These are phyloP conservation scores for Alternaria triticimaculans DNA, from an alignment of 2,329 filamentous ascomycete species.

Conservation along the genomic window DNA sequence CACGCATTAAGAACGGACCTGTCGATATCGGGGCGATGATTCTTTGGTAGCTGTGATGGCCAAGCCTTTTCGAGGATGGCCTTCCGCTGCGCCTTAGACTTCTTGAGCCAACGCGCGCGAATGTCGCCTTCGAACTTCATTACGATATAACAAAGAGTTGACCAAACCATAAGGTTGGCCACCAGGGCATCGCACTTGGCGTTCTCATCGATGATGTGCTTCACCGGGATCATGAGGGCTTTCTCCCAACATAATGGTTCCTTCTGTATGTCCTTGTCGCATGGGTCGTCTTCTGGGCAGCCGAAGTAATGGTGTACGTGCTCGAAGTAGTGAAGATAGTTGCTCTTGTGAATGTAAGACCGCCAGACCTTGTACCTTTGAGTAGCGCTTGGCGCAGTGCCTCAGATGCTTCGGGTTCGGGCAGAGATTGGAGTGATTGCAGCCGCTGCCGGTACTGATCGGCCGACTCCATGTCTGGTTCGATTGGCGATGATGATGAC, in stretches of 20 bases:
- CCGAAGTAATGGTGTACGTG: neutral
- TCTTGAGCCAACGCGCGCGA: neutral
- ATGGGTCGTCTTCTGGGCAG: neutral
- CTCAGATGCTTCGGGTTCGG: neutral
- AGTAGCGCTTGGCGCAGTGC: neutral
- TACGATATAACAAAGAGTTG: neutral
- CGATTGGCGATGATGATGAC: neutral
- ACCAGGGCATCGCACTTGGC: neutral
- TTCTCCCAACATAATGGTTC: slow-evolving; percentile 28
- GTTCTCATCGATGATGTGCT: neutral
- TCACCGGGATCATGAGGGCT: neutral
- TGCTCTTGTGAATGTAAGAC: neutral
- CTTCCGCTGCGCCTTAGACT: neutral
- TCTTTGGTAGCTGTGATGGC: neutral
- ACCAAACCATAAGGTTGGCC: neutral
- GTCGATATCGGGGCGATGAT: slow-evolving; percentile 61
- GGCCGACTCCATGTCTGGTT: neutral
- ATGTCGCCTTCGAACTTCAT: neutral
- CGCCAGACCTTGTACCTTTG: neutral
- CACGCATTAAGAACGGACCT: neutral
- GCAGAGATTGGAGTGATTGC: neutral
- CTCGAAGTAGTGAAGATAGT: neutral
- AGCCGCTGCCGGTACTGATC: neutral
- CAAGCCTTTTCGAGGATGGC: neutral
- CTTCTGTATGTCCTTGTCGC: slow-evolving; percentile 52